Conservation (phyloP, 768 basidiomycete species). For the Suillus subaureus region DNA sequence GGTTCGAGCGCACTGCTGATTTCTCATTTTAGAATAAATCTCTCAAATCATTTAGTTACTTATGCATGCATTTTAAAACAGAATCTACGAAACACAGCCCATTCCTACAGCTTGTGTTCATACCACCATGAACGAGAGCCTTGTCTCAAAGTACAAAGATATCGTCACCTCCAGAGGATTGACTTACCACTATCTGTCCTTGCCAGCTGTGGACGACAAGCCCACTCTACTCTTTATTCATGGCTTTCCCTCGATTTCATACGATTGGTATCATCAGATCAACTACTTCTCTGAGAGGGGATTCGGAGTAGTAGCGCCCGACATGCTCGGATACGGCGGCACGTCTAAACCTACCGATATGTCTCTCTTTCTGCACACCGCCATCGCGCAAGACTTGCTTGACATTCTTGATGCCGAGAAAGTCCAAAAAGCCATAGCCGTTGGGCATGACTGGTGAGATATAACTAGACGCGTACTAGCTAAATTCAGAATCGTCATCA, state of each 20-base stretch:
- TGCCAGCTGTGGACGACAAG: slow-evolving; percentile 26
- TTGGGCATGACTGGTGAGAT: slow-evolving; percentile 44
- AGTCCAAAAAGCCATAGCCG: slow-evolving; percentile 32
- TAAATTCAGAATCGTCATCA: slow-evolving; percentile 15
- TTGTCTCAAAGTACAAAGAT: slow-evolving; percentile 35
- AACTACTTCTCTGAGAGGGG: slow-evolving; percentile 40
- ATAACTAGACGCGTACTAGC: not conserved
- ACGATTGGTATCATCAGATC: slow-evolving; percentile 46
- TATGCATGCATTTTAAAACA: not conserved
- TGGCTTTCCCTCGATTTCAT: slow-evolving; percentile 45
- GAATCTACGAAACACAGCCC: not conserved
- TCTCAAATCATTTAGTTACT: not conserved
- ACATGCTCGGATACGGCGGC: slow-evolving; percentile 49
- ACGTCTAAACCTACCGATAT: slow-evolving; percentile 44
- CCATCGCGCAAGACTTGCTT: slow-evolving; percentile 35
- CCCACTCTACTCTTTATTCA: slow-evolving; percentile 47
- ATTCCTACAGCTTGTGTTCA: not conserved
- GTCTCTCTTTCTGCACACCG: slow-evolving; percentile 27
- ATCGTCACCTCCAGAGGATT: slow-evolving; percentile 34
- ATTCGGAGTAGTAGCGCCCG: slow-evolving; percentile 47
- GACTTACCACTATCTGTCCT: slow-evolving; percentile 39
- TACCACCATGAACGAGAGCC: slow-evolving; percentile 24
- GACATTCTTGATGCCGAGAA: slow-evolving; percentile 42
- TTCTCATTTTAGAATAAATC: not conserved
- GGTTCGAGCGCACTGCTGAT: not conserved